Evolutionary conservation across 1,139 yeast genomes (phyloP).

Genomic region (Sugiyamaella paludigena): DNA sequence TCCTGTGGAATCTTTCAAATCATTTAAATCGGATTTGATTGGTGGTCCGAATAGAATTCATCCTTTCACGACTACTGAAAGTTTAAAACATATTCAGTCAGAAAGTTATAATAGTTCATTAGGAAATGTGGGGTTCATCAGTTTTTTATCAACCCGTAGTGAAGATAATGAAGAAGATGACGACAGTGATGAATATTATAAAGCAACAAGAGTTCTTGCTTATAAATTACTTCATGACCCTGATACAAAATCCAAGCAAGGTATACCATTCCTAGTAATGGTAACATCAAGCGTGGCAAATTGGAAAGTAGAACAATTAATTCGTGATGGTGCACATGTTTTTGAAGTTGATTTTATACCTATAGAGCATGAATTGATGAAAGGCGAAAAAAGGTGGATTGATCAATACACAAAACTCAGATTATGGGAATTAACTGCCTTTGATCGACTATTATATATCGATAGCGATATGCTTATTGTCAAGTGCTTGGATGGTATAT

Average conservation of each 20-base stretch:
- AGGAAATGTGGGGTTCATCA: slow-evolving; percentile 2
- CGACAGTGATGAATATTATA: slow-evolving; percentile 16
- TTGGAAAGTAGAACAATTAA: slow-evolving; percentile 16
- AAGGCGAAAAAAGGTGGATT: slow-evolving; percentile 18
- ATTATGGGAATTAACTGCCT: slow-evolving; percentile 15
- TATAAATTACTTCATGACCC: slow-evolving; percentile 19
- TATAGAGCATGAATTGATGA: slow-evolving; percentile 4
- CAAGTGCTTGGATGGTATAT: slow-evolving; percentile 14
- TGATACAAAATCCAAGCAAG: slow-evolving; percentile 5
- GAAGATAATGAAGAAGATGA: neutral
- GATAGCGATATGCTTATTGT: slow-evolving; percentile 19
- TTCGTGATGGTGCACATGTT: slow-evolving; percentile 18
- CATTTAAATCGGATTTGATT: no score
- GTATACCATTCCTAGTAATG: slow-evolving; percentile 18
- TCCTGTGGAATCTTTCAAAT: no score
- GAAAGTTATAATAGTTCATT: neutral
- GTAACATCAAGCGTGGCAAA: slow-evolving; percentile 15
- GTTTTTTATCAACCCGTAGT: slow-evolving; percentile 8
- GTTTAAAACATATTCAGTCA: no score
- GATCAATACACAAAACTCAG: slow-evolving; percentile 19
- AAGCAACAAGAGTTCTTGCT: slow-evolving; percentile 20
- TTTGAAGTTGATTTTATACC: slow-evolving; percentile 17
- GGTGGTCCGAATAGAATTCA: no score
- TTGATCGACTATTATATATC: slow-evolving; percentile 18
- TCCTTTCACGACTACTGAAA: no score